These are phyloP conservation scores for Neostapfia colusana DNA, from an alignment of 176 grass and related monocot species.

Conservation along the genomic window DNA sequence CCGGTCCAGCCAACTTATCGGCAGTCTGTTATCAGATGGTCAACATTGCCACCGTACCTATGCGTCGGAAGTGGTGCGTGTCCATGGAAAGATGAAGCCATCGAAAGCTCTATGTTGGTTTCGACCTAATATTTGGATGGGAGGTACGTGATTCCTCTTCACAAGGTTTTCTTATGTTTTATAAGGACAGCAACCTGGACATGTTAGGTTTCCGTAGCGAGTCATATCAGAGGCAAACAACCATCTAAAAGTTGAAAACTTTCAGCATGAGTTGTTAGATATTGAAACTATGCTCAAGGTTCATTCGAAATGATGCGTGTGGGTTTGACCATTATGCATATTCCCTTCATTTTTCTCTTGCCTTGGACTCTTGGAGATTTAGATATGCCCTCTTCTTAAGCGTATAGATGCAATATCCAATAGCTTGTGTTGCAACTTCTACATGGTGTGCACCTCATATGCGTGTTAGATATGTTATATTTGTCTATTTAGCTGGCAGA, in stretches of 20 bases:
- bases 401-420: not conserved
- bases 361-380: not conserved
- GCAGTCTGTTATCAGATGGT: not conserved
- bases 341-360: not conserved
- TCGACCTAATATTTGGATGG: conserved; percentile 10
- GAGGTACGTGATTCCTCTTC: not conserved
- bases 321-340: not conserved
- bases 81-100: not conserved
- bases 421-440: not conserved
- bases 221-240: not conserved
- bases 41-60: not conserved
- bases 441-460: not conserved
- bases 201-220: not conserved
- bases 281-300: not conserved
- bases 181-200: not conserved
- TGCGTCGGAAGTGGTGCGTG: not conserved
- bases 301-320: not conserved
- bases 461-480: not conserved
- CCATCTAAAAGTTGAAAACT: not conserved
- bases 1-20: not conserved
- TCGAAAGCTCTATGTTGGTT: not conserved
- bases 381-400: not conserved
- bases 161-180: not conserved
- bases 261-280: not conserved
- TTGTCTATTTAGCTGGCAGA: not conserved